phyloP scores from a whole-genome alignment of 1,139 yeast genomes.

The Saccharomyces hybrid region DNA sequence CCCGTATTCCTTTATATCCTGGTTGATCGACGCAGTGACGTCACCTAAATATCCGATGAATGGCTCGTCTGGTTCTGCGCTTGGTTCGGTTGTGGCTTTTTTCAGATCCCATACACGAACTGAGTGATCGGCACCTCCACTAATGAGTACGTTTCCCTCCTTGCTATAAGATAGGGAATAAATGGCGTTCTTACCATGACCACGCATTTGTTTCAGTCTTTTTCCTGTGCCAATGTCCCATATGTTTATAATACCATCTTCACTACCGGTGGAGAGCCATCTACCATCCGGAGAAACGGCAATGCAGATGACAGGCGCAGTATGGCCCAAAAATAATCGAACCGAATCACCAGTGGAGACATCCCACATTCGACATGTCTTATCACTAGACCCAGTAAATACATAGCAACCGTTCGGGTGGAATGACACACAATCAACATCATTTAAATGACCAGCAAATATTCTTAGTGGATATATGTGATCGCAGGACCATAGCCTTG shows the following conservation, averaged over 20 bases:
- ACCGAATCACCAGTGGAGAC: constrained; percentile 82
- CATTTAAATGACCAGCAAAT: constrained; percentile 95
- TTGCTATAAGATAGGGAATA: constrained; percentile 78
- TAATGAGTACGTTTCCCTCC: constrained; percentile 83
- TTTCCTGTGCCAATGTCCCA: constrained; percentile 97
- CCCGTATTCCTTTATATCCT: constrained; percentile 34
- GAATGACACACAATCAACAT: constrained; percentile 90
- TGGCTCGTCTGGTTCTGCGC: constrained; percentile 69
- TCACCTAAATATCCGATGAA: constrained; percentile 39
- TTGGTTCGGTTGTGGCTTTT: constrained; percentile 71
- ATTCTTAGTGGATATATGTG: constrained; percentile 93
- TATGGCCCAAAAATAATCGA: constrained; percentile 90
- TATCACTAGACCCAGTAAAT: constrained; percentile 91
- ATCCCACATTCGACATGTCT: constrained; percentile 98
- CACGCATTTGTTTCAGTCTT: constrained; percentile 72
- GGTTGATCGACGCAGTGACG: constrained; percentile 32
- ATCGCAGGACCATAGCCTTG: constrained; percentile 95
- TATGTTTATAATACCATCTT: constrained; percentile 78
- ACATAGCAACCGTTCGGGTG: constrained; percentile 95
- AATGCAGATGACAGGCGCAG: constrained; percentile 75
- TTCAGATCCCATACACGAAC: constrained; percentile 96
- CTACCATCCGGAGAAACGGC: constrained; percentile 96
- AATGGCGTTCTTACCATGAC: constrained; percentile 84
- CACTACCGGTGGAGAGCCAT: constrained; percentile 94
- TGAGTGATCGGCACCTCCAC: constrained; percentile 89